These are phyloP conservation scores for Neurospora terricola DNA, from an alignment of 495 filamentous ascomycete genomes.

Conservation along the genomic window DNA sequence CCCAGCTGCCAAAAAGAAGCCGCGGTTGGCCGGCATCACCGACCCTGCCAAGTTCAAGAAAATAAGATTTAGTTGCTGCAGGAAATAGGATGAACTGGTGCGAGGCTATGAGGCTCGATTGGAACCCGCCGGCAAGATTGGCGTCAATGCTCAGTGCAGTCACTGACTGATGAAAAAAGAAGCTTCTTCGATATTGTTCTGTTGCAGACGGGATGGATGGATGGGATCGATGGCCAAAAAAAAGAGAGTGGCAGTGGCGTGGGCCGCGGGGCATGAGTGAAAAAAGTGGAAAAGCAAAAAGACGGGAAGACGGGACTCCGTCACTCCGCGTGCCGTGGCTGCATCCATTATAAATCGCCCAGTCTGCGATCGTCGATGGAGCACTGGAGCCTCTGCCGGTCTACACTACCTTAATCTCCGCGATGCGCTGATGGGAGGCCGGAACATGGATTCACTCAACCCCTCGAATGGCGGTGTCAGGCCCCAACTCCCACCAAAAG, in stretches of 20 bases:
- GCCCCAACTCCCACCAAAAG: background rate
- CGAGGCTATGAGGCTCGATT: background rate
- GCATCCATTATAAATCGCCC: background rate
- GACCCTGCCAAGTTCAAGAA: background rate
- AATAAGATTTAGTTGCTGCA: background rate
- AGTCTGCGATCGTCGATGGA: background rate
- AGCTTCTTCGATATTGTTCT: background rate
- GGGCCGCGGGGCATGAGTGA: background rate
- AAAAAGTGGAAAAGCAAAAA: background rate
- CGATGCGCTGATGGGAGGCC: background rate
- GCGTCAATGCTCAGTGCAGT: background rate
- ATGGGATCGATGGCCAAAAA: background rate
- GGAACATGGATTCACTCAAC: background rate
- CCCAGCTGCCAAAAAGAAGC: background rate
- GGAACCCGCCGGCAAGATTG: background rate
- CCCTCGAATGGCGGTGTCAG: background rate
- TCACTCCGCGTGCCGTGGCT: background rate
- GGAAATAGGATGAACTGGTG: background rate
- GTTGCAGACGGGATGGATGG: background rate
- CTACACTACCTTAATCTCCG: background rate
- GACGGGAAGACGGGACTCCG: background rate
- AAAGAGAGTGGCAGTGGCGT: background rate
- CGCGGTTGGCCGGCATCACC: background rate
- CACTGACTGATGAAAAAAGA: background rate
- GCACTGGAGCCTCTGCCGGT: background rate